Evolutionary conservation across 2,329 filamentous ascomycete species (phyloP).

Genomic region (Phaeosphaeria sp.): DNA sequence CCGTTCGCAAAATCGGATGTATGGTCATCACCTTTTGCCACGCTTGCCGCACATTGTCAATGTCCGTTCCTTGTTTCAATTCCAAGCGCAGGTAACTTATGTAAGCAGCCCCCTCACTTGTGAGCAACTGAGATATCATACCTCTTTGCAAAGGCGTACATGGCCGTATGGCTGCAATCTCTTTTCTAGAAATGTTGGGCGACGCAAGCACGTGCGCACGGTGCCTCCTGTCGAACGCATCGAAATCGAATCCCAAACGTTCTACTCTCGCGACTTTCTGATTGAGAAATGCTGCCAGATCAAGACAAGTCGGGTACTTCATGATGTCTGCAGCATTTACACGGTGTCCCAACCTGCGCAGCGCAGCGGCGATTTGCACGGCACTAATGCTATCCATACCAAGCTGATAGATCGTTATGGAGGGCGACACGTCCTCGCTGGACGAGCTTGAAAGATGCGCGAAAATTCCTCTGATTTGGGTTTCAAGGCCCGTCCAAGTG

Average conservation of each 20-base stretch:
- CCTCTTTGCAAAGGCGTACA: constrained; percentile 82
- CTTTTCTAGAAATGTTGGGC: constrained; percentile 37
- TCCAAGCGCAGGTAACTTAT: constrained; percentile 73
- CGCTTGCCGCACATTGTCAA: constrained; percentile 57
- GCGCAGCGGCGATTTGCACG: constrained; percentile 72
- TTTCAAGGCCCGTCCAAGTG: constrained; percentile 61
- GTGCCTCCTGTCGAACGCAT: constrained; percentile 57
- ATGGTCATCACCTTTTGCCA: constrained; percentile 63
- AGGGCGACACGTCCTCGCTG: constrained; percentile 58
- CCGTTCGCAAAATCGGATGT: constrained; percentile 78
- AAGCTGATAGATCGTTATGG: constrained; percentile 82
- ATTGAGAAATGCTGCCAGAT: constrained; percentile 37
- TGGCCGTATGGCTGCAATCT: constrained; percentile 69
- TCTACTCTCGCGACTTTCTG: neutral
- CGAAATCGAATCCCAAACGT: constrained; percentile 53
- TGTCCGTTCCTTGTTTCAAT: constrained; percentile 52
- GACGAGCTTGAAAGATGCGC: constrained; percentile 64
- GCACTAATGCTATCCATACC: constrained; percentile 92
- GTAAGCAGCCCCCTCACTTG: constrained; percentile 72
- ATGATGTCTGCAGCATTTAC: constrained; percentile 77
- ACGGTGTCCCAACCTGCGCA: constrained; percentile 65
- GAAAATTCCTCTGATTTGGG: constrained; percentile 62
- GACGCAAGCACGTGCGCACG: constrained; percentile 39
- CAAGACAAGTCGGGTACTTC: constrained; percentile 53
- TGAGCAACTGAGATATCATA: constrained; percentile 77